These are phyloP conservation scores for Phlebiopsis flavidoalba DNA, from an alignment of 768 basidiomycete species.

Conservation along the genomic window DNA sequence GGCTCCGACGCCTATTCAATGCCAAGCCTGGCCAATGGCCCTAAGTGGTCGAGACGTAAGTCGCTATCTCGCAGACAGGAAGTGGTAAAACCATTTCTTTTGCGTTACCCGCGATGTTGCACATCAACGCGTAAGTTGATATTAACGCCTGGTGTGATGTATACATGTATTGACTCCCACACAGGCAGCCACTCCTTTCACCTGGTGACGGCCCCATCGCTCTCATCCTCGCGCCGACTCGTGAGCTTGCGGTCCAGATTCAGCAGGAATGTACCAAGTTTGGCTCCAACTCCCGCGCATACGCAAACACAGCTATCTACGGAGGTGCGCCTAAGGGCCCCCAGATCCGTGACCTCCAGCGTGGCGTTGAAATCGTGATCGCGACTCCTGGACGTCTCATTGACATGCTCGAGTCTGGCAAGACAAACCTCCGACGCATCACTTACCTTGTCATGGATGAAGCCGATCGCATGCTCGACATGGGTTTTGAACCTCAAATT, in stretches of 20 bases:
- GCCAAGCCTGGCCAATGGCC: conserved; percentile 99
- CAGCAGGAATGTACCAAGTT: conserved; percentile 99
- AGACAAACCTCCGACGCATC: conserved; percentile 92
- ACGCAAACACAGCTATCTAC: conserved; percentile 98
- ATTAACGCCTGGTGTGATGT: neutral
- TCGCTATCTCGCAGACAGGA: conserved; percentile 97
- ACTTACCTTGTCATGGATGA: conserved; percentile 99
- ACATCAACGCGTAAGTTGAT: conserved; percentile 90
- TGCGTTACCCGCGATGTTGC: conserved; percentile 97
- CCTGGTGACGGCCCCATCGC: conserved; percentile 98
- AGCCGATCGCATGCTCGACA: conserved; percentile 99
- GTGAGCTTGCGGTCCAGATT: conserved; percentile 97
- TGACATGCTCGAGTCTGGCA: conserved; percentile 96
- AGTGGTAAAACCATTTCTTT: conserved; percentile 99
- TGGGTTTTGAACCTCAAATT: conserved; percentile 99
- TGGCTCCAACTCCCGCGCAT: conserved; percentile 79
- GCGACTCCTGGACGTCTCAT: conserved; percentile 99
- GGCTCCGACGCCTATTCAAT: conserved; percentile 91
- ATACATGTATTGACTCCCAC: neutral
- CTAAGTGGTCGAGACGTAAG: conserved; percentile 88
- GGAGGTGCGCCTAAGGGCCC: conserved; percentile 98
- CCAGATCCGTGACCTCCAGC: conserved; percentile 95
- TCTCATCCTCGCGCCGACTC: conserved; percentile 93
- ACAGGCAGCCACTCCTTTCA: conserved; percentile 83
- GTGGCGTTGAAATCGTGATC: conserved; percentile 96